Conservation (phyloP, 495 filamentous ascomycete species). For the Parachaetomium inaequale region DNA sequence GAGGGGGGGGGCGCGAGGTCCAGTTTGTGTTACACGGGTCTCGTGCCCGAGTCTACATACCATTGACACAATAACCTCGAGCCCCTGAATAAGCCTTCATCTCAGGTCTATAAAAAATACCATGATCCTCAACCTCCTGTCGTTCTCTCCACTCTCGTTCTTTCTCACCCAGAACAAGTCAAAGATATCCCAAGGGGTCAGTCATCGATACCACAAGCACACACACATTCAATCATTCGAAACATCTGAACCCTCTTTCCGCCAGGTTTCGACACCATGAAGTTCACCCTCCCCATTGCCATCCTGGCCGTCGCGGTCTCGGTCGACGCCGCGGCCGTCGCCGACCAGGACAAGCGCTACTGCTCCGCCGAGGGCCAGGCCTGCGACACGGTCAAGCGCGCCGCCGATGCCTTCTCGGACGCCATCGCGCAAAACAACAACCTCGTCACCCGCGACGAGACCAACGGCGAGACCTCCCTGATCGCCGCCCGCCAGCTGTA, state of each 20-base stretch:
- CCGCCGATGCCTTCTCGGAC: constrained; percentile 34
- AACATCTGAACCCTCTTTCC: constrained; percentile 4
- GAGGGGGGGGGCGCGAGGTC: background rate
- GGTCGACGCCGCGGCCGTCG: constrained; percentile 27
- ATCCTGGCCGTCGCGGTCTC: constrained; percentile 31
- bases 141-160: background rate
- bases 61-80: constrained; percentile 19
- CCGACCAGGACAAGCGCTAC: constrained; percentile 28
- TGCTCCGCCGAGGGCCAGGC: constrained; percentile 33
- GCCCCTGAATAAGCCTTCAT: constrained; percentile 22
- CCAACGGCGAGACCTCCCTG: constrained; percentile 16
- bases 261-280: constrained; percentile 34
- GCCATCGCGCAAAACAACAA: constrained; percentile 20
- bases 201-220: background rate
- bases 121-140: background rate
- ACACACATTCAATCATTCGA: background rate
- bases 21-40: background rate
- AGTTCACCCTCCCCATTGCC: constrained; percentile 35
- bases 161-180: constrained; percentile 13
- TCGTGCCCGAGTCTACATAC: constrained; percentile 5
- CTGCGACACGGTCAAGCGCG: constrained; percentile 40
- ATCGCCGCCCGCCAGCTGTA: constrained; percentile 30
- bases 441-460: constrained; percentile 24
- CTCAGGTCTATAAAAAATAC: constrained; percentile 17
- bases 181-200: background rate